A percentile compares a stretch with the other conserved stretches of the same genome.
phyloP scores from a whole-genome alignment of 83 land plant genomes.

The Picea abies region DNA sequence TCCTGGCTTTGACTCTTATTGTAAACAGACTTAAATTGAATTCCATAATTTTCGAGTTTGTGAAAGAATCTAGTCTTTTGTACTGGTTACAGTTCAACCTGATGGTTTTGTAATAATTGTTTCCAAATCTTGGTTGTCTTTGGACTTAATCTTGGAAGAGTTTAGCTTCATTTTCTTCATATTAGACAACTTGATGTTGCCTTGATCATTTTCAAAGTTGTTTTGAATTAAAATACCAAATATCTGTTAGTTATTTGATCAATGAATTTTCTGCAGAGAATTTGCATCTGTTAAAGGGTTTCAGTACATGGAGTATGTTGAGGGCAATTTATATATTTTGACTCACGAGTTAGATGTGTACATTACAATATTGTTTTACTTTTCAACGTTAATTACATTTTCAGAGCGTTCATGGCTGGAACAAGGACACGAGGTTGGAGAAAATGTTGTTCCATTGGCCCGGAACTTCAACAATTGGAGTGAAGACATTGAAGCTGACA shows the following conservation, averaged over 20 bases:
- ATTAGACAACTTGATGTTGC: background rate
- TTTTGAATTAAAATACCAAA: background rate
- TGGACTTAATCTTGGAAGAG: background rate
- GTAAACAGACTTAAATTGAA: background rate
- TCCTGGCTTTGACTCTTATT: too few relatives aligned
- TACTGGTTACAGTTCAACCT: background rate
- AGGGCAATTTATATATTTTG: background rate
- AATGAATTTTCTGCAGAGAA: background rate
- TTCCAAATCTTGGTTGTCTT: background rate
- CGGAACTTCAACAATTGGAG: slow-evolving; percentile 76
- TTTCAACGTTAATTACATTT: slow-evolving; percentile 1
- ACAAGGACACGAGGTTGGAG: slow-evolving; percentile 84
- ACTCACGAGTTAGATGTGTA: background rate
- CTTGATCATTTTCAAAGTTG: background rate
- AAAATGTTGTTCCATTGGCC: slow-evolving; percentile 91
- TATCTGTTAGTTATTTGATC: background rate
- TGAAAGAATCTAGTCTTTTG: background rate
- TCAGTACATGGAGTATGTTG: background rate
- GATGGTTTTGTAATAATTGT: background rate
- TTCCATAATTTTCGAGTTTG: background rate
- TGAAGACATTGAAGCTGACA: slow-evolving; percentile 70
- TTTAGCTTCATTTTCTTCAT: background rate
- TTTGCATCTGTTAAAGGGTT: background rate
- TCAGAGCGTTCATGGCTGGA: slow-evolving; percentile 94
- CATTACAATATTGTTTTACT: background rate